Evolutionary conservation across 1,139 yeast species (phyloP).

Genomic region (Zygoascus meyerae): DNA sequence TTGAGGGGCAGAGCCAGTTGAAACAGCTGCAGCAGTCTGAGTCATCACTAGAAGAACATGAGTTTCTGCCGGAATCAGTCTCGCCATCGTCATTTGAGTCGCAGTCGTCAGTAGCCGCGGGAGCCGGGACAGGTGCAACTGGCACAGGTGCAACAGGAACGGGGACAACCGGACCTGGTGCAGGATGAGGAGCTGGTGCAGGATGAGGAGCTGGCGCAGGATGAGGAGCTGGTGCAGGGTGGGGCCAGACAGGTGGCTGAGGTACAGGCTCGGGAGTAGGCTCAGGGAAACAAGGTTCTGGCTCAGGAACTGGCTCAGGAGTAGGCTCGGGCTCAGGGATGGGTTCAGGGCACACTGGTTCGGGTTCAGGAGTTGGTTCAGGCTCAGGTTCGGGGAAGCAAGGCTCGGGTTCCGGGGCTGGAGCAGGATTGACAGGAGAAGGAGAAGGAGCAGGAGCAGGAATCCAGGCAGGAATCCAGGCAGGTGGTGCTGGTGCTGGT

Average conservation of each 20-base stretch:
- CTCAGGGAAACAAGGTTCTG: slow-evolving; percentile 4
- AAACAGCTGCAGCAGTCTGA: slow-evolving; percentile 7
- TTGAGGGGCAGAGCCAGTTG: slow-evolving; percentile 3
- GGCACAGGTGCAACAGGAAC: not conserved
- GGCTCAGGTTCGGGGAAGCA: slow-evolving; percentile 7
- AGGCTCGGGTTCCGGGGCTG: slow-evolving; percentile 10
- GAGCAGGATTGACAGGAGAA: slow-evolving; percentile 12
- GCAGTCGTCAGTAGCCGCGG: slow-evolving; percentile 5
- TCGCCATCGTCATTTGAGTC: slow-evolving; percentile 2
- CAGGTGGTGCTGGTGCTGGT: slow-evolving; percentile 13
- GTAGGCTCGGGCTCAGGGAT: slow-evolving; percentile 13
- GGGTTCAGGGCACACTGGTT: slow-evolving; percentile 9
- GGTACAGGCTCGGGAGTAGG: not conserved
- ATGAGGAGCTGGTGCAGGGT: slow-evolving; percentile 10
- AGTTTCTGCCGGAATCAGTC: slow-evolving; percentile 1
- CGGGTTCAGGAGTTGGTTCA: slow-evolving; percentile 11
- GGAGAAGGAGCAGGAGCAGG: slow-evolving; percentile 16
- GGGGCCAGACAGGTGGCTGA: slow-evolving; percentile 10
- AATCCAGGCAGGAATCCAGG: slow-evolving; percentile 13
- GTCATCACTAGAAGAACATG: not conserved
- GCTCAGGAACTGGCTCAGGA: slow-evolving; percentile 10
- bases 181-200: slow-evolving; percentile 10
- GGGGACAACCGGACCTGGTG: too few species aligned
- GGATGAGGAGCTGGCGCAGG: slow-evolving; percentile 3
- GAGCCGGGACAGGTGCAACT: slow-evolving; percentile 11